Evolutionary conservation across 225 moss, liverwort and hornwort species (phyloP), one percentile per base, ranked within the genome.

Genomic region (Marchantia paleacea): DNA sequence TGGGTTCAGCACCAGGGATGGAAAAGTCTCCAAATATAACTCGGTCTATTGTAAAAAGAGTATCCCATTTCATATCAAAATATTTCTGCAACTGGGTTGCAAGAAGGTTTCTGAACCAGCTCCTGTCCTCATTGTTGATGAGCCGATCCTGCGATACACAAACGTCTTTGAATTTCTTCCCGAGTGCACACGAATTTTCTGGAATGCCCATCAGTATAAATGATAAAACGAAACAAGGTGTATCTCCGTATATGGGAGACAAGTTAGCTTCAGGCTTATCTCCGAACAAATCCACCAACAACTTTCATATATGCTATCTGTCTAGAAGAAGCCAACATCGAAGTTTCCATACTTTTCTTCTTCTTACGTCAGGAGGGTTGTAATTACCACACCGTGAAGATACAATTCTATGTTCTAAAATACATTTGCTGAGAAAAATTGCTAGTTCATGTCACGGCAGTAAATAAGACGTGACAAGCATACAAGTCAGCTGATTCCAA

Each of bases 21-120:
- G 91, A 55, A 55, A 92, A 96, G 73, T 94, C 96, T 70, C 96
- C 91, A 74, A 94, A 89, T 30, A 96, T 89, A 11, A 96, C 85
- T 15, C 94, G 87, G n/a, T 94, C 85, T 12, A 88, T 82, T 50
- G 84, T 82, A 70, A 92, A 96, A 72, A 96, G 89, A 57, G 89
- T 87, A 13, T 94, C 91, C 96, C 96, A 96, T 5, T 87, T 61
- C 55, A 92, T 62, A 3, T 87, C 78, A 71, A 94, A 96, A 26
- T 90, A 80, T 50, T 77, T 67, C 55, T 92, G 76, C 52, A 96
- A 78, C 81, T 94, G 91, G 69, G 66, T 83, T 20, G 72, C 85
- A 0, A 92, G 72, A 70, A 91, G 89, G 48, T 78, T 84, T 80
- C 81, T 92, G 74, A 96, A 96, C 96, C 96, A 96, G 3, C 8